These are phyloP conservation scores for Alloteropsis angusta DNA, from an alignment of 202 grass and related monocot species.

Conservation along the genomic window DNA sequence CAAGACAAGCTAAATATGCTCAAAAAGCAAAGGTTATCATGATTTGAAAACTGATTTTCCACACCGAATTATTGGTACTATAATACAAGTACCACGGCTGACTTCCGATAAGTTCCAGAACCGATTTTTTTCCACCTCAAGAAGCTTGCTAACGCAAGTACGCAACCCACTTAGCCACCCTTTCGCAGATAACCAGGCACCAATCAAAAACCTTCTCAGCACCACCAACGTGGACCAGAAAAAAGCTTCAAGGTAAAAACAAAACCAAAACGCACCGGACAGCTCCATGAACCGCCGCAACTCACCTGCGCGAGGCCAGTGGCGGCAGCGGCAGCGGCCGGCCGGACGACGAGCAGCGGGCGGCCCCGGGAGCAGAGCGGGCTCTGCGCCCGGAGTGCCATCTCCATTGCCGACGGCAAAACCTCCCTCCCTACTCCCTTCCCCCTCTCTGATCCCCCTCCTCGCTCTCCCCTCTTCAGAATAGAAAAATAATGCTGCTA, in stretches of 20 bases:
- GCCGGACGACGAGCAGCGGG: slow-evolving; percentile 18
- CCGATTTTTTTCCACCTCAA: neutral
- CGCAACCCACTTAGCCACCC: neutral
- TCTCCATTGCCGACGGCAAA: slow-evolving; percentile 35
- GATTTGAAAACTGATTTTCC: neutral
- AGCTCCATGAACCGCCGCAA: neutral
- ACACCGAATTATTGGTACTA: neutral
- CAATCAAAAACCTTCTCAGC: neutral
- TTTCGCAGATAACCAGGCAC: neutral
- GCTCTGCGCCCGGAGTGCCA: slow-evolving; percentile 40
- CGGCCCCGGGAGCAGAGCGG: slow-evolving; percentile 35
- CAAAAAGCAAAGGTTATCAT: neutral
- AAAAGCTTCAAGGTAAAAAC: too few species aligned
- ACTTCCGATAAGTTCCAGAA: neutral
- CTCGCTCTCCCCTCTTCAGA: neutral
- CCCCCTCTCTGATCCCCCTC: neutral
- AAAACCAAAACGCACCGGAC: neutral
- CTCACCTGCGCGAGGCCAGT: slow-evolving; percentile 22
- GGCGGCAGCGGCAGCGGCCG: slow-evolving; percentile 10
- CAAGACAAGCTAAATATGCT: neutral
- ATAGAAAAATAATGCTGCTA: slow-evolving; percentile 14
- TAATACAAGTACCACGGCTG: neutral
- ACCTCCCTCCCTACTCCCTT: neutral
- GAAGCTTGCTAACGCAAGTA: neutral
- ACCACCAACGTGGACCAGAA: neutral